phyloP scores from a whole-genome alignment of 2,329 filamentous ascomycete genomes.

The Botrytis squamosa region DNA sequence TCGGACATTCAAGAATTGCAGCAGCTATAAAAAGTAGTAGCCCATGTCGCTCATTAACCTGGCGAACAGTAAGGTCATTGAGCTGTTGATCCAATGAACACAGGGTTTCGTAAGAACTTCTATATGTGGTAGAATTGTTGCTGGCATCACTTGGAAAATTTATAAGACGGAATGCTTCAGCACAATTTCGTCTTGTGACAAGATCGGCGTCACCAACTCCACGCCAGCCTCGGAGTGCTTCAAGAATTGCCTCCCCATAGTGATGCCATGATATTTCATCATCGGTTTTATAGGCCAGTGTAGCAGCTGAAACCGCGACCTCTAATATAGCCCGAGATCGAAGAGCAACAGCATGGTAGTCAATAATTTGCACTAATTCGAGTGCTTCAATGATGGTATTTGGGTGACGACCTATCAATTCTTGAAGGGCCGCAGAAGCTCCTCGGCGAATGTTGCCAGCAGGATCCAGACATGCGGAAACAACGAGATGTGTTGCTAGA shows the following conservation, averaged over 20 bases:
- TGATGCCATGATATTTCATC: constrained; percentile 53
- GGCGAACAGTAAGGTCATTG: constrained; percentile 42
- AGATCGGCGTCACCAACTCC: constrained; percentile 81
- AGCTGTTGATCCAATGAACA: constrained; percentile 24
- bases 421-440: constrained; percentile 89
- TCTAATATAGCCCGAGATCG: constrained; percentile 77
- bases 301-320: constrained; percentile 67
- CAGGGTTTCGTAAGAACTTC: not conserved
- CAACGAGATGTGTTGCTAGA: constrained; percentile 77
- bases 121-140: not conserved
- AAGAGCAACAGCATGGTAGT: constrained; percentile 92
- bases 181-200: constrained; percentile 69
- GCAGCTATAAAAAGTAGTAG: constrained; percentile 60
- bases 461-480: constrained; percentile 80
- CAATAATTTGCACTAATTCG: constrained; percentile 77
- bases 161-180: constrained; percentile 53
- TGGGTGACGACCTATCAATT: constrained; percentile 89
- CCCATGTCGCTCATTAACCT: constrained; percentile 70
- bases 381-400: constrained; percentile 72
- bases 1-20: constrained; percentile 2
- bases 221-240: constrained; percentile 77
- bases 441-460: constrained; percentile 91
- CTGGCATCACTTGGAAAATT: not conserved
- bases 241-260: constrained; percentile 57
- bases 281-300: constrained; percentile 49